These are phyloP conservation scores for Hibiscus syriacus DNA, from an alignment of 345 rosid species.

Conservation along the genomic window DNA sequence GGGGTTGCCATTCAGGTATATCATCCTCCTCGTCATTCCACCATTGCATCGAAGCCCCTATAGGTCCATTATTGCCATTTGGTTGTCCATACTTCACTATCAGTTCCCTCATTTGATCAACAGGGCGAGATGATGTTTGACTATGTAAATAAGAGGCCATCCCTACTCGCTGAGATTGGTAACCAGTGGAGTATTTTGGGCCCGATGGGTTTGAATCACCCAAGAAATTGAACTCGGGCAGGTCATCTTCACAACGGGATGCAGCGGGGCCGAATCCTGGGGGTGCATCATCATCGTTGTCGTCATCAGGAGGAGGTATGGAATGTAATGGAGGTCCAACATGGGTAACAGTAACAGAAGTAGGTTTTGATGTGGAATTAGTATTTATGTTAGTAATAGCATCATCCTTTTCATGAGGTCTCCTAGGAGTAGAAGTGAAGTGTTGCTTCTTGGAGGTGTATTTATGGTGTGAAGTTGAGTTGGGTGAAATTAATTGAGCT, in stretches of 20 bases:
- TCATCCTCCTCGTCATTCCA: conserved; percentile 77
- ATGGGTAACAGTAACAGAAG: background rate
- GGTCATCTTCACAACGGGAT: conserved; percentile 70
- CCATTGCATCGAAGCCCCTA: conserved; percentile 20
- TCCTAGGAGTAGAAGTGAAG: conserved; percentile 34
- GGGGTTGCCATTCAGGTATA: conserved; percentile 79
- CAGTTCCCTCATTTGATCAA: conserved; percentile 67
- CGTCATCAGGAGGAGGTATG: conserved; percentile 13
- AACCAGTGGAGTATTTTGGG: background rate
- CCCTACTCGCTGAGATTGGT: conserved; percentile 4
- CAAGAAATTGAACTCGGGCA: conserved; percentile 79
- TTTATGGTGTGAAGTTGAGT: conserved; percentile 45
- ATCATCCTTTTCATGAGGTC: conserved; percentile 36
- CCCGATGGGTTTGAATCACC: conserved; percentile 16
- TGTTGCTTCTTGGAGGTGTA: conserved; percentile 50
- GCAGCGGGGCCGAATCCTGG: conserved; percentile 86
- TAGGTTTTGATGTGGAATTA: conserved; percentile 16
- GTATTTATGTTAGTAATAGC: conserved; percentile 19
- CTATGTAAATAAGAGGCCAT: conserved; percentile 9
- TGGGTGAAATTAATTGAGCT: conserved; percentile 47
- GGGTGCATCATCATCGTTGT: conserved; percentile 36
- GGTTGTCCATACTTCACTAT: conserved; percentile 75
- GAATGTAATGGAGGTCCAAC: conserved; percentile 12
- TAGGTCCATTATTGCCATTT: background rate
- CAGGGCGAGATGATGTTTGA: conserved; percentile 25